Evolutionary conservation across 2,329 filamentous ascomycete species (phyloP).

Genomic region (Blastomyces emzantsi): DNA sequence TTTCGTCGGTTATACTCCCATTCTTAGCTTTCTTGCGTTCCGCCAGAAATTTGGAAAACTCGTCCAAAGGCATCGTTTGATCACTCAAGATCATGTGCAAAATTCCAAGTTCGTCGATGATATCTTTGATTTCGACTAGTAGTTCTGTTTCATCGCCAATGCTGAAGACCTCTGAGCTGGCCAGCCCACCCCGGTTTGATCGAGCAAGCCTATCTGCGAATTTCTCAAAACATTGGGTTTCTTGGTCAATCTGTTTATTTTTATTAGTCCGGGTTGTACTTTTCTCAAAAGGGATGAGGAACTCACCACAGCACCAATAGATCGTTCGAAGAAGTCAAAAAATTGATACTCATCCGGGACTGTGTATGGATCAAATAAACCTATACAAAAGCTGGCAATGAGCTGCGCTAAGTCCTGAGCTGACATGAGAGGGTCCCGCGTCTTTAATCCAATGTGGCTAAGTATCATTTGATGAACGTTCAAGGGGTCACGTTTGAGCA

Average conservation of each 20-base stretch:
- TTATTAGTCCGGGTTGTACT: neutral
- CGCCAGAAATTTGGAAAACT: slow-evolving; percentile 22
- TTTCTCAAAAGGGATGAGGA: neutral
- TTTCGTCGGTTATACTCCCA: slow-evolving; percentile 2
- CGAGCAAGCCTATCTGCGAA: neutral
- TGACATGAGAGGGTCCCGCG: slow-evolving; percentile 47
- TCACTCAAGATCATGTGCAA: slow-evolving; percentile 45
- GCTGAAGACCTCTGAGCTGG: slow-evolving; percentile 37
- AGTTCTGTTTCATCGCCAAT: slow-evolving; percentile 54
- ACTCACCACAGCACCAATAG: slow-evolving; percentile 43
- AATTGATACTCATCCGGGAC: slow-evolving; percentile 43
- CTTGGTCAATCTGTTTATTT: slow-evolving; percentile 16
- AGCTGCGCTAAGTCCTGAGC: slow-evolving; percentile 56
- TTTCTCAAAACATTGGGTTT: slow-evolving; percentile 22
- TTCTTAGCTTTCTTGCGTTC: slow-evolving; percentile 23
- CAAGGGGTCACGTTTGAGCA: slow-evolving; percentile 37
- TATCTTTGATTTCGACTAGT: slow-evolving; percentile 57
- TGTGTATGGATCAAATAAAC: slow-evolving; percentile 52
- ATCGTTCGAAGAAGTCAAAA: slow-evolving; percentile 58
- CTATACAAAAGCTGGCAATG: slow-evolving; percentile 52
- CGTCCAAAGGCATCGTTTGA: slow-evolving; percentile 5
- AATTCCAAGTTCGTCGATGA: slow-evolving; percentile 50
- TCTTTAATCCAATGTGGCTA: slow-evolving; percentile 42
- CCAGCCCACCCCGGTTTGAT: neutral
- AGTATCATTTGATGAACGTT: slow-evolving; percentile 55